A percentile compares a stretch with the other conserved stretches of the same genome.
Evolutionary conservation across 2,329 filamentous ascomycete species (phyloP).

Genomic region (Onygena corvina): DNA sequence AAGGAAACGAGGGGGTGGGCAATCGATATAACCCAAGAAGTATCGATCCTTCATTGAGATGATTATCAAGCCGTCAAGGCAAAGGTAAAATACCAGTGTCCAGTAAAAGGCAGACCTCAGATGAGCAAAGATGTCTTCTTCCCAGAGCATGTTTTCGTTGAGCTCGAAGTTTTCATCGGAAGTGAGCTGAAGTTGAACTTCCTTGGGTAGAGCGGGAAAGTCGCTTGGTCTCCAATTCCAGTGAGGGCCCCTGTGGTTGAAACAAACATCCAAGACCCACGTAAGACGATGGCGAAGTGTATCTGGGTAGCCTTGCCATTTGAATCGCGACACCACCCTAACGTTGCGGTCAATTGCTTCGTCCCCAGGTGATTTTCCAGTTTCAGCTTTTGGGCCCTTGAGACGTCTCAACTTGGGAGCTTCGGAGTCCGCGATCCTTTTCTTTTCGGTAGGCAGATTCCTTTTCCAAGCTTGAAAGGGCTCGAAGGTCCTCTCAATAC

Average conservation of each 20-base stretch:
- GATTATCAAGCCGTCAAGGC: slow-evolving; percentile 58
- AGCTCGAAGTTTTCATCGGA: slow-evolving; percentile 14
- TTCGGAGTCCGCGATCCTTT: not conserved
- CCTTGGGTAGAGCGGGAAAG: slow-evolving; percentile 28
- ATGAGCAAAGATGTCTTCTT: slow-evolving; percentile 19
- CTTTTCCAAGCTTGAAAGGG: slow-evolving; percentile 5
- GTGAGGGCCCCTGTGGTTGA: slow-evolving; percentile 47
- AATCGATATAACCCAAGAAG: slow-evolving; percentile 50
- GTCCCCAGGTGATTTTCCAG: not conserved
- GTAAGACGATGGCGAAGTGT: slow-evolving; percentile 43
- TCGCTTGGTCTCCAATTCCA: slow-evolving; percentile 48
- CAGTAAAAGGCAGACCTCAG: slow-evolving; percentile 36
- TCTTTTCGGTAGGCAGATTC: not conserved
- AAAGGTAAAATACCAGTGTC: slow-evolving; percentile 49
- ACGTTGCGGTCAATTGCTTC: not conserved
- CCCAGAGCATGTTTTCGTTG: not conserved
- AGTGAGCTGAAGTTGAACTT: slow-evolving; percentile 19
- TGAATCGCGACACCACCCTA: slow-evolving; percentile 21
- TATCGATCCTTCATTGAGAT: slow-evolving; percentile 66
- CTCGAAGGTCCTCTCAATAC: slow-evolving; percentile 38
- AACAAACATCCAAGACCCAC: slow-evolving; percentile 47
- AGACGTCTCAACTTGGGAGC: not conserved
- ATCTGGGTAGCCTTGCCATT: slow-evolving; percentile 45
- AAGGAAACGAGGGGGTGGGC: slow-evolving; percentile 32
- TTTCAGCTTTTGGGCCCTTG: not conserved